A percentile compares a stretch with the other conserved stretches of the same genome.
These are phyloP conservation scores for Vachellia pachyceras DNA, from an alignment of 306 rosid genomes.

Conservation along the genomic window DNA sequence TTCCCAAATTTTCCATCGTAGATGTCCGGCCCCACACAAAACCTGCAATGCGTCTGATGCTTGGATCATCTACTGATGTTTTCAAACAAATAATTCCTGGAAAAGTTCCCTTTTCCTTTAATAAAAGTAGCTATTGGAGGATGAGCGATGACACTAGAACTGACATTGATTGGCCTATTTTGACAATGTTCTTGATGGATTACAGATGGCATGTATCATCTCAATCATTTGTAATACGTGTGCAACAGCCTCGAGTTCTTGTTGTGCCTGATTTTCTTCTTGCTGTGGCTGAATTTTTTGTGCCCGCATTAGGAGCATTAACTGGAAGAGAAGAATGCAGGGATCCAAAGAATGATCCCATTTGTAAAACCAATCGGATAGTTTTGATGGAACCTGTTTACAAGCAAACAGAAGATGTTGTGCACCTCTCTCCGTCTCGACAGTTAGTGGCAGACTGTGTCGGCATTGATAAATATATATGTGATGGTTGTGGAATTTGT, in stretches of 20 bases:
- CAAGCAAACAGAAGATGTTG: no score
- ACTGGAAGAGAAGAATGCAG: no score
- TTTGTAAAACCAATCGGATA: no score
- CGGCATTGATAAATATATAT: no score
- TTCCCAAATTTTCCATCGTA: conserved; percentile 83
- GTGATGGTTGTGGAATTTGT: no score
- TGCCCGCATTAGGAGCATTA: no score
- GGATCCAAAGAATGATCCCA: no score
- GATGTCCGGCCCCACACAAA: conserved; percentile 87
- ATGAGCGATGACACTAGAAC: conserved; percentile 48
- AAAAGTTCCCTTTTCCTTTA: conserved; percentile 57
- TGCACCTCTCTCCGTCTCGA: no score
- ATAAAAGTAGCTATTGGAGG: conserved; percentile 57
- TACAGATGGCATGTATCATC: conserved; percentile 84
- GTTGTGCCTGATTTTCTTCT: conserved; percentile 98
- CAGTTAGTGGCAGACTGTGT: no score
- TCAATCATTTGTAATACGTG: conserved; percentile 81
- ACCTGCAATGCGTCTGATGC: conserved; percentile 99
- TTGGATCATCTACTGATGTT: conserved; percentile 87
- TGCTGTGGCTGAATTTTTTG: no score
- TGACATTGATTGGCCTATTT: conserved; percentile 66
- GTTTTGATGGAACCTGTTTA: no score
- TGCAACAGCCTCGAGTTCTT: conserved; percentile 97
- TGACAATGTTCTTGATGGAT: conserved; percentile 95
- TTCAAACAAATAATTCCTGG: conserved; percentile 68